phyloP scores from a whole-genome alignment of 305 asterid genomes.

The Solanum hybrid region DNA sequence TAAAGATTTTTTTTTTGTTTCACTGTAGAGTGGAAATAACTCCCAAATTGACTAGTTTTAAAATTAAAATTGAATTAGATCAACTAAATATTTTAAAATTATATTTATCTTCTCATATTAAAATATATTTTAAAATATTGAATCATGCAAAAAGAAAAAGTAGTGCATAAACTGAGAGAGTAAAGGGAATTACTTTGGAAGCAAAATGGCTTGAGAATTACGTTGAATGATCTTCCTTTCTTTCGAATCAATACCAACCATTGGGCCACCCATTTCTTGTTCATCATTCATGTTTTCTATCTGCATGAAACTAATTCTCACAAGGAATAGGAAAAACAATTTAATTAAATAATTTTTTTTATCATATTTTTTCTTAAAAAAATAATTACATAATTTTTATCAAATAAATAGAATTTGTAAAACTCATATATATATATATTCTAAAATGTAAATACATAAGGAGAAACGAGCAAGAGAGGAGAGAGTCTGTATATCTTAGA shows the following conservation, averaged over 20 bases:
- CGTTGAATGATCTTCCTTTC: not conserved
- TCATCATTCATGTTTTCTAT: not conserved
- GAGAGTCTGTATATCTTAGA: no score
- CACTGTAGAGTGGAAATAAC: not conserved
- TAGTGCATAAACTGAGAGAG: not conserved
- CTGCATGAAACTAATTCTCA: not conserved
- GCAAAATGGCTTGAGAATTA: not conserved
- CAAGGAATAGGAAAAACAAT: not conserved
- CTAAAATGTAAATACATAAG: not conserved
- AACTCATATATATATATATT: not conserved
- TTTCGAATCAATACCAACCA: conserved; percentile 4
- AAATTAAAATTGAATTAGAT: not conserved
- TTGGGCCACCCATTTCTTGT: not conserved
- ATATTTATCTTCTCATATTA: not conserved
- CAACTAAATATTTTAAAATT: not conserved
- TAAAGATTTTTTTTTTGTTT: not conserved
- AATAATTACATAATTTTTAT: not conserved
- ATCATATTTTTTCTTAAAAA: not conserved
- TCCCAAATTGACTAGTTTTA: not conserved
- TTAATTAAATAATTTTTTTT: not conserved
- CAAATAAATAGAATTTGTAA: not conserved
- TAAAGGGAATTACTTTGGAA: not conserved
- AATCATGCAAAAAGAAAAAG: not conserved
- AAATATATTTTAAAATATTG: not conserved
- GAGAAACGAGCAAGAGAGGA: not conserved